Evolutionary conservation across 768 basidiomycete species (phyloP).

Genomic region (Suillus alpinus): DNA sequence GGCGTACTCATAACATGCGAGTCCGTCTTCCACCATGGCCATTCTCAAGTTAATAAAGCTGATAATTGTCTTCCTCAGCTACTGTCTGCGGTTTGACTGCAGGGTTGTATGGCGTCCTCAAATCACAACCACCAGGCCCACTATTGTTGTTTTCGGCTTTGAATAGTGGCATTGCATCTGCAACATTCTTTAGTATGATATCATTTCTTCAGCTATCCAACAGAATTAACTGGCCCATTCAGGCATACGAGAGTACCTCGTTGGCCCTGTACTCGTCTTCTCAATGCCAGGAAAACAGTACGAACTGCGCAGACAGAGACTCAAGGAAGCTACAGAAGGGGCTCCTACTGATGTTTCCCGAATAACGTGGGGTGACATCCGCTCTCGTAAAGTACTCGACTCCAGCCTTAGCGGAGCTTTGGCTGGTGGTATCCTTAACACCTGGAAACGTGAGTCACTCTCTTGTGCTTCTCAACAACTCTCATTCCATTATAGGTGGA

Average conservation of each 20-base stretch:
- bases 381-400: constrained; percentile 63
- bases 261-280: constrained; percentile 58
- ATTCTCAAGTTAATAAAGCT: constrained; percentile 16
- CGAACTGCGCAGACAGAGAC: constrained; percentile 35
- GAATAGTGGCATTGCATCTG: constrained; percentile 70
- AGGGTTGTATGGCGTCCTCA: constrained; percentile 45
- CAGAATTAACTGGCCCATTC: constrained; percentile 4
- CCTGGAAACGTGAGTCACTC: constrained; percentile 55
- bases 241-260: constrained; percentile 77
- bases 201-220: neutral
- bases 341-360: constrained; percentile 11
- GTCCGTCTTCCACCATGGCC: constrained; percentile 53
- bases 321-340: constrained; percentile 21
- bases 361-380: constrained; percentile 50
- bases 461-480: constrained; percentile 4
- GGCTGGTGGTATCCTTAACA: constrained; percentile 57
- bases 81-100: constrained; percentile 47
- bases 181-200: constrained; percentile 75
- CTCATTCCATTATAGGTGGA: constrained; percentile 48
- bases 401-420: constrained; percentile 70
- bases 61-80: constrained; percentile 43
- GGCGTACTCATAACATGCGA: constrained; percentile 73
- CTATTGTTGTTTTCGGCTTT: constrained; percentile 60
- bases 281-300: constrained; percentile 48
- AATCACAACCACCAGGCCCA: constrained; percentile 44